Evolutionary conservation across 2,329 filamentous ascomycete species (phyloP).

Genomic region (Fusarium coicis): DNA sequence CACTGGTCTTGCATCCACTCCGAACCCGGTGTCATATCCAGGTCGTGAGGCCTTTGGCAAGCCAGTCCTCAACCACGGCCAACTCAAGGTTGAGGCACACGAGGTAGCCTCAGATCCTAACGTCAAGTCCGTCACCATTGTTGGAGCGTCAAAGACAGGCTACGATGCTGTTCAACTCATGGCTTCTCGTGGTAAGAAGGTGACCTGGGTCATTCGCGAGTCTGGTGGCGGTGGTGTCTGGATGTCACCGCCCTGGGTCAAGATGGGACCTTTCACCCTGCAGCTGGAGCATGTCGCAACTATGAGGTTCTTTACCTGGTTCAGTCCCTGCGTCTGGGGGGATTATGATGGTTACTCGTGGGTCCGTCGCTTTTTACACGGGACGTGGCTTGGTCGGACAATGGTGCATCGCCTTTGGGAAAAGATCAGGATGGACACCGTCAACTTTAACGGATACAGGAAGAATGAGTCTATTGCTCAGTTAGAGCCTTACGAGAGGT

Average conservation of each 20-base stretch:
- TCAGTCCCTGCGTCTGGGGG: not conserved
- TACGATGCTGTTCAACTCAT: not conserved
- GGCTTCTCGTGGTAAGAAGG: not conserved
- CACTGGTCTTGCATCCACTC: not conserved
- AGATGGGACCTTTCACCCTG: not conserved
- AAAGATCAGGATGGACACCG: not conserved
- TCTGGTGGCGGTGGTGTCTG: not conserved
- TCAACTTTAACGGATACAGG: not conserved
- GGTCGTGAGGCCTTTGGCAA: not conserved
- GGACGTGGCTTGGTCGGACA: not conserved
- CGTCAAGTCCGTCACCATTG: not conserved
- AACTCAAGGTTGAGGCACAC: not conserved
- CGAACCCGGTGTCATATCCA: not conserved
- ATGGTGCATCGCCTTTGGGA: not conserved
- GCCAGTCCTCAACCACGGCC: not conserved
- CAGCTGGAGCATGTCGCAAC: not conserved
- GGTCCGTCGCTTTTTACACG: not conserved
- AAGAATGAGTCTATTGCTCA: fast-evolving
- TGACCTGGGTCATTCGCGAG: not conserved
- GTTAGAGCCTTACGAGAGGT: not conserved
- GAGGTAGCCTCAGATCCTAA: not conserved
- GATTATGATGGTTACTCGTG: not conserved
- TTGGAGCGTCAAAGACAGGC: not conserved
- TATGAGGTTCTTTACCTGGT: not conserved
- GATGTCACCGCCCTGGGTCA: not conserved